A percentile compares a stretch with the other conserved stretches of the same genome.
phyloP scores from a whole-genome alignment of 768 basidiomycete species.

The Pleurotus djamor region DNA sequence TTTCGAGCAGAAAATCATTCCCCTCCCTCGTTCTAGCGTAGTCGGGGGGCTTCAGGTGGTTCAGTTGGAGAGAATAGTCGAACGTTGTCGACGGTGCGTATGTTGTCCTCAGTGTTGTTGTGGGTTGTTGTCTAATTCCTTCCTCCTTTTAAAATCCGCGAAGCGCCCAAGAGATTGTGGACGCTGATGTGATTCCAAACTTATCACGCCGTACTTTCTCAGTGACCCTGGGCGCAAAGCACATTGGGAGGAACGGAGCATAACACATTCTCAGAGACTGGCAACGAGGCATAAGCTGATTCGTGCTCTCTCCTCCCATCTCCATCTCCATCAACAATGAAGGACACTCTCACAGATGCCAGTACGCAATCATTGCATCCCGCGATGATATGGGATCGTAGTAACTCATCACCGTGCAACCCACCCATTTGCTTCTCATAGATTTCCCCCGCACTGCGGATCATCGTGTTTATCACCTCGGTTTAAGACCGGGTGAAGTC shows the following conservation, averaged over 20 bases:
- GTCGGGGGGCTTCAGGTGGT: too few relatives aligned
- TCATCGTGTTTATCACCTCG: constrained; percentile 78
- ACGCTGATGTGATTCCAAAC: background rate
- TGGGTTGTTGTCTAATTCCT: background rate
- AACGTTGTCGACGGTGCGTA: background rate
- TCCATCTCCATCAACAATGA: constrained; percentile 37
- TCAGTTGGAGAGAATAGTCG: background rate
- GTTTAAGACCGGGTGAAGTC: constrained; percentile 71
- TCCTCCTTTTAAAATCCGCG: background rate
- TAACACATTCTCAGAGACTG: background rate
- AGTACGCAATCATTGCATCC: constrained; percentile 41
- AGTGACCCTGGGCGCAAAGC: background rate
- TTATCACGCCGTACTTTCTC: background rate
- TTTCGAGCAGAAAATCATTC: too few relatives aligned
- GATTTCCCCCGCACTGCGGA: constrained; percentile 78
- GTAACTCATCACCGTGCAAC: too few relatives aligned
- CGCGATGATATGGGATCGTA: background rate
- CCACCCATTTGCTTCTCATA: constrained; percentile 20
- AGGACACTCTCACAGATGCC: constrained; percentile 60
- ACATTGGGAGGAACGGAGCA: background rate
- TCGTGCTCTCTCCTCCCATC: background rate
- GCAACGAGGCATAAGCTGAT: too few relatives aligned
- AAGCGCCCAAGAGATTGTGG: background rate
- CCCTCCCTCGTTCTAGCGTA: too few relatives aligned
- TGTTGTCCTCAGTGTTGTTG: background rate